Base-by-base conservation (phyloP, 192 early-diverging fungal genomes). In the Dimargaris verticillata region DNA sequence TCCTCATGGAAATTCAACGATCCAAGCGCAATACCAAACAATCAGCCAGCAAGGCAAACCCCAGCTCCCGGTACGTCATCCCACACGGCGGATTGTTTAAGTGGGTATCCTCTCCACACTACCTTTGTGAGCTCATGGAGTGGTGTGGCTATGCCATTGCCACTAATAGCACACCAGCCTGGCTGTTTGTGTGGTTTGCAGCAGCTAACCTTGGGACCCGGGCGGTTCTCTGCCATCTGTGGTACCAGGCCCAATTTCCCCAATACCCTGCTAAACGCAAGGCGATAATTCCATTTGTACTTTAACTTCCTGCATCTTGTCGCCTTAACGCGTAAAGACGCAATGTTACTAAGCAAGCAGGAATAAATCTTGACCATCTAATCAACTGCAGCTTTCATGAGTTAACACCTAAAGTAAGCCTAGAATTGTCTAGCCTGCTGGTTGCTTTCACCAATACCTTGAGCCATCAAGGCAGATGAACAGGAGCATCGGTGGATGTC, bases 41-140 rank as follows among this genome's bases (percentile, higher is more conserved):
- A 11, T 33, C 57, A 15, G 10, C 33, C 7, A 14, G 6, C 20
- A 6, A 61, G 43, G 2, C 26, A 9, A 11, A 11, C 26, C n/a
- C 33, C 33, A 38, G 14, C 49, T 11, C 9, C 3, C 61, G 58
- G 44, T 76, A 76, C 38, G 29, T 47, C 50, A 47, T 76, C 5
- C 74, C 74, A 0, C 29, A 54, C 3, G 65, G 74, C 47, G 71
- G 71, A 0, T 18, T 68, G 61, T 76, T 73, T 64, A 26, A 41
- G 5, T 17, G 68, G 25, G 69, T 76, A 28, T 73, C 74, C 43
- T 72, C 71, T 46, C 74, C 74, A 26, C 74, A 76, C 60, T 76
- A 64, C 55, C 53, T 76, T 22, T 68, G 69, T 54, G 74, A 76
- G 48, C 17, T 69, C 5, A 60, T 69, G 9, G 74, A 76, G 33